phyloP scores from a whole-genome alignment of 2,329 filamentous ascomycete species.

The Rutstroemia sp. region DNA sequence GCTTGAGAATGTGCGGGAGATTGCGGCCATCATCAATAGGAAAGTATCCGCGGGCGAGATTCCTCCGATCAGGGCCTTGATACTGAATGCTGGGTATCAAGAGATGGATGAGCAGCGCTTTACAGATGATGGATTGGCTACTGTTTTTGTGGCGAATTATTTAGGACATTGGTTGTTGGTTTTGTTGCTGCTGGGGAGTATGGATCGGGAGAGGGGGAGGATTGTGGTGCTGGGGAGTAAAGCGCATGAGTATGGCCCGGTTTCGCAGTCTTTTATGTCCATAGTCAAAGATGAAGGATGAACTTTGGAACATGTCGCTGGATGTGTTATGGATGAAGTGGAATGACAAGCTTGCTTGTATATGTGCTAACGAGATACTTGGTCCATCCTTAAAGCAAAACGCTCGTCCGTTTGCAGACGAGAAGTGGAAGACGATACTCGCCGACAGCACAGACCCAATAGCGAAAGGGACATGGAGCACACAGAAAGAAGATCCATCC shows the following conservation, averaged over 20 bases:
- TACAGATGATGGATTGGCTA: slow-evolving; percentile 30
- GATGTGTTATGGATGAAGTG: too few relatives aligned
- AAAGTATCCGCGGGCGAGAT: slow-evolving; percentile 14
- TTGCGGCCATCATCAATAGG: slow-evolving; percentile 16
- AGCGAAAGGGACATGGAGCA: not conserved
- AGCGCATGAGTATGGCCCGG: slow-evolving; percentile 27
- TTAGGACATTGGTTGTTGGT: slow-evolving; percentile 30
- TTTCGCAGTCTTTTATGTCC: too few relatives aligned
- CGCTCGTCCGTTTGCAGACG: not conserved
- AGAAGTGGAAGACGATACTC: not conserved
- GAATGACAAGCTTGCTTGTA: not conserved
- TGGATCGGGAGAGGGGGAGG: slow-evolving; percentile 29
- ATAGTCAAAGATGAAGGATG: too few relatives aligned
- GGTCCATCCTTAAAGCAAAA: not conserved
- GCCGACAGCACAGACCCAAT: not conserved
- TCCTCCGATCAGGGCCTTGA: slow-evolving; percentile 18
- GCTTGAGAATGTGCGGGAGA: slow-evolving; percentile 9
- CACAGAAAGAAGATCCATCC: slow-evolving; percentile 5
- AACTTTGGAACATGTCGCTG: too few relatives aligned
- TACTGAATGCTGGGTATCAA: slow-evolving; percentile 3
- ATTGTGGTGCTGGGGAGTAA: slow-evolving; percentile 30
- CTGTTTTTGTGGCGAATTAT: slow-evolving; percentile 29
- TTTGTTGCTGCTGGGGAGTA: slow-evolving; percentile 29
- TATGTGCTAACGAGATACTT: not conserved
- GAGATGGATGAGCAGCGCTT: slow-evolving; percentile 21